Conservation (phyloP, 306 rosid species). For the Medicago ruthenica region DNA sequence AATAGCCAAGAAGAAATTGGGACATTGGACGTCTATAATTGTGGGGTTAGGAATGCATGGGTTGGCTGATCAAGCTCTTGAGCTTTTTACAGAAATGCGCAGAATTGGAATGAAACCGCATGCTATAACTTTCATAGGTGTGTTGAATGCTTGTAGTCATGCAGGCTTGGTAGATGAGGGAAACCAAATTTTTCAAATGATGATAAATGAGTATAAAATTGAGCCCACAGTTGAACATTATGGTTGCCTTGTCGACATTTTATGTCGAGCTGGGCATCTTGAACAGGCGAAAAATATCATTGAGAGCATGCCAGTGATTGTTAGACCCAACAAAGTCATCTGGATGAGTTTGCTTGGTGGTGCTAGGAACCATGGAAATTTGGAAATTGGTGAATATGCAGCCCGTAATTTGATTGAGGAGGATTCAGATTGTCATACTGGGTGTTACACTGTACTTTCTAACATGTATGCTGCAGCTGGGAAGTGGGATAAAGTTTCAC, state of each 20-base stretch:
- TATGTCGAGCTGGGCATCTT: constrained; percentile 68
- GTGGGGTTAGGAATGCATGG: constrained; percentile 73
- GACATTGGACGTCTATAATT: constrained; percentile 66
- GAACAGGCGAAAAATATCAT: constrained; percentile 58
- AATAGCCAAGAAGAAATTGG: constrained; percentile 55
- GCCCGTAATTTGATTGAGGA: constrained; percentile 55
- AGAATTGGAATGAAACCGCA: constrained; percentile 54
- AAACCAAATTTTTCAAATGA: constrained; percentile 49
- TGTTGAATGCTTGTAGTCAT: constrained; percentile 70
- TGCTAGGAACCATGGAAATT: constrained; percentile 53
- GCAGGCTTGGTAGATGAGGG: constrained; percentile 64
- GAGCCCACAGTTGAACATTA: constrained; percentile 67
- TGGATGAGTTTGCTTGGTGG: constrained; percentile 73
- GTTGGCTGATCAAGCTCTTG: constrained; percentile 57
- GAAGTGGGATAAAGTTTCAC: constrained; percentile 60
- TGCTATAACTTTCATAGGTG: constrained; percentile 63
- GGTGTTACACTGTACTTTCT: constrained; percentile 61
- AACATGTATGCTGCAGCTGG: constrained; percentile 65
- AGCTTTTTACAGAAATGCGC: constrained; percentile 54
- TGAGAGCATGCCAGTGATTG: constrained; percentile 53
- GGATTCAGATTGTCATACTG: constrained; percentile 47
- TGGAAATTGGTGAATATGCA: constrained; percentile 58
- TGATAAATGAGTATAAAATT: constrained; percentile 57
- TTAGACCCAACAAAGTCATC: constrained; percentile 60
- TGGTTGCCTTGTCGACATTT: constrained; percentile 63